These are phyloP conservation scores for Penicillium sp. DNA, from an alignment of 2,329 filamentous ascomycete species.

Conservation along the genomic window DNA sequence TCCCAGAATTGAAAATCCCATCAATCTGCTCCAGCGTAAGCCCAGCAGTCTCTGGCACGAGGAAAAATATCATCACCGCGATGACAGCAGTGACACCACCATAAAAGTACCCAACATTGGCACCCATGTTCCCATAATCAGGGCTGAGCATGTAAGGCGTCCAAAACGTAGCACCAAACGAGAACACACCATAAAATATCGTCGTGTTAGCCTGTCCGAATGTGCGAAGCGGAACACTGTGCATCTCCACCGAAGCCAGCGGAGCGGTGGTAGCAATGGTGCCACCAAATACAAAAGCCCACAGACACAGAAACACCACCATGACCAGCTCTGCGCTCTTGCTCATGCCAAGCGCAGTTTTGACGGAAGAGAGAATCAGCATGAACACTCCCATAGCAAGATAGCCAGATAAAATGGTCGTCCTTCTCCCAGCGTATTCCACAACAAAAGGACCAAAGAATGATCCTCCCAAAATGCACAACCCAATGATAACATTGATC, in stretches of 20 bases:
- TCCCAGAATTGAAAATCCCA: conserved; percentile 21
- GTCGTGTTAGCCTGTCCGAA: conserved; percentile 26
- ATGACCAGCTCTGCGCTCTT: conserved; percentile 15
- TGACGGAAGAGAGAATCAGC: conserved; percentile 22
- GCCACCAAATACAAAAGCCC: conserved; percentile 26
- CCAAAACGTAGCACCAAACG: conserved; percentile 22
- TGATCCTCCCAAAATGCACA: conserved; percentile 17
- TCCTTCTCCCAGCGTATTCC: conserved; percentile 23
- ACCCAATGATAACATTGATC: conserved; percentile 17
- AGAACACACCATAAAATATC: conserved; percentile 20
- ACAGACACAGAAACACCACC: conserved; percentile 24
- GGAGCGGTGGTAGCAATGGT: conserved; percentile 20
- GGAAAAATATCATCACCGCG: conserved; percentile 14
- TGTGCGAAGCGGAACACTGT: conserved; percentile 24
- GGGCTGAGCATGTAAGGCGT: conserved; percentile 24
- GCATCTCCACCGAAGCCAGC: conserved; percentile 24
- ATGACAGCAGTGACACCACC: conserved; percentile 22
- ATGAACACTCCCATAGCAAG: conserved; percentile 20
- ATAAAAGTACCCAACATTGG: conserved; percentile 33
- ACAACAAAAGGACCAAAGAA: conserved; percentile 15
- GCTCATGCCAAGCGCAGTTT: conserved; percentile 13
- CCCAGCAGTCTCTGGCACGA: conserved; percentile 28
- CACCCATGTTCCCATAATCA: conserved; percentile 25
- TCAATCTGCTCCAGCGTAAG: conserved; percentile 31
- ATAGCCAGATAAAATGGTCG: conserved; percentile 20